Evolutionary conservation across 352 stramenopile genomes (phyloP).

Genomic region (Thraustochytrium striatum): DNA sequence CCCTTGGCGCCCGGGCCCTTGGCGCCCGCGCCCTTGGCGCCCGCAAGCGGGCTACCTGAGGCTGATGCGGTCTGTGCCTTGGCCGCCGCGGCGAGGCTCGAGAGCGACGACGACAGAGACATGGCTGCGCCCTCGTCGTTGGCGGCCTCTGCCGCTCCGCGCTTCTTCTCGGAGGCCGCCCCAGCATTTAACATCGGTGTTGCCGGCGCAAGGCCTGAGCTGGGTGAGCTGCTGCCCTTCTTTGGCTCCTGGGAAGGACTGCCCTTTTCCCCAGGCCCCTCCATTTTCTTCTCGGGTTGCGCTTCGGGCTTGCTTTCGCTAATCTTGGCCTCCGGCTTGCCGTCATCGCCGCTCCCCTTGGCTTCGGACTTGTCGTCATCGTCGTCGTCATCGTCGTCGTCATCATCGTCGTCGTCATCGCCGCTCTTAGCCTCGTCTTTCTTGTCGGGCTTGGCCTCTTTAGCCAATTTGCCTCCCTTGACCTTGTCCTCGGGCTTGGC

Average conservation of each 20-base stretch:
- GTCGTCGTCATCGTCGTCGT: too few species aligned
- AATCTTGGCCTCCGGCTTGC: neutral
- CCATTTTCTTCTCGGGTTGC: neutral
- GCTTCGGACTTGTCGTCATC: neutral
- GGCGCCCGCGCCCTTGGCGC: constrained; percentile 9
- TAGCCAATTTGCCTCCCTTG: neutral
- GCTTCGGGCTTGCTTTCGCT: neutral
- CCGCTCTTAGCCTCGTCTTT: neutral
- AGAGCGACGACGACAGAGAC: too few species aligned
- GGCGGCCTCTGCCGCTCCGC: neutral
- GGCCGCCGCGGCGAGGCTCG: too few species aligned
- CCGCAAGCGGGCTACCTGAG: neutral
- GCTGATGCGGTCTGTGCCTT: too few species aligned
- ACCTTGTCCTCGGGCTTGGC: neutral
- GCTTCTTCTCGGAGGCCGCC: neutral
- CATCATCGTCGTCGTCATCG: too few species aligned
- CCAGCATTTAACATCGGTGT: too few species aligned
- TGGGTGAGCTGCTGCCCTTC: too few species aligned
- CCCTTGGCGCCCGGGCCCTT: neutral
- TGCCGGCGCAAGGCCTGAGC: too few species aligned
- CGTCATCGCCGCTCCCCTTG: neutral
- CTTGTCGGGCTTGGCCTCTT: neutral
- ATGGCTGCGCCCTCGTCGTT: neutral
- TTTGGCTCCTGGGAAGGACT: too few species aligned
- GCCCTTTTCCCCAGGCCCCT: too few species aligned